phyloP scores from a whole-genome alignment of 306 rosid species.

The Glycine soja region DNA sequence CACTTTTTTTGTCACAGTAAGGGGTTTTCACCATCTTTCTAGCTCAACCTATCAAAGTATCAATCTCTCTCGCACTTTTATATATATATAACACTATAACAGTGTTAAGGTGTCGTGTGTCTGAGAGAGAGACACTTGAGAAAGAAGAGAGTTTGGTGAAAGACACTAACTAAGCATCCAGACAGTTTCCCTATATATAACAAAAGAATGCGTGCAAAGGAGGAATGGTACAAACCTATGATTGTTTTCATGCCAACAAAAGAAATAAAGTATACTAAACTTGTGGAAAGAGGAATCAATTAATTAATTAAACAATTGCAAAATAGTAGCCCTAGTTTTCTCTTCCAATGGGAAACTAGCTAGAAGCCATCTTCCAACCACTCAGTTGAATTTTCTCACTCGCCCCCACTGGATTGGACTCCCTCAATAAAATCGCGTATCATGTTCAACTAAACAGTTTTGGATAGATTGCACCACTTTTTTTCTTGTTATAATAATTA shows the following conservation, averaged over 20 bases:
- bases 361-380: slow-evolving; percentile 30
- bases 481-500: too few relatives aligned
- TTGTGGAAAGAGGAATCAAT: not conserved
- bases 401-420: not conserved
- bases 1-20: slow-evolving; percentile 56
- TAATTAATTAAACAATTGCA: slow-evolving; percentile 7
- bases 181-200: not conserved
- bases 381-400: not conserved
- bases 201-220: not conserved
- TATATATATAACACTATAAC: too few relatives aligned
- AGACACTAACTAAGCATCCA: not conserved
- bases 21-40: slow-evolving; percentile 66
- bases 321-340: not conserved
- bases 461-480: too few relatives aligned
- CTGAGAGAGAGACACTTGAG: not conserved
- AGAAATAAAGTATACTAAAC: not conserved
- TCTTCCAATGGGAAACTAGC: not conserved
- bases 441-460: too few relatives aligned
- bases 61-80: not conserved
- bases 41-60: not conserved
- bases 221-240: not conserved
- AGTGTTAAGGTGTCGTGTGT: not conserved
- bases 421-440: not conserved
- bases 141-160: not conserved
- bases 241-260: not conserved